Evolutionary conservation across 768 basidiomycete genomes (phyloP).

Genomic region (Amanita rimosa): DNA sequence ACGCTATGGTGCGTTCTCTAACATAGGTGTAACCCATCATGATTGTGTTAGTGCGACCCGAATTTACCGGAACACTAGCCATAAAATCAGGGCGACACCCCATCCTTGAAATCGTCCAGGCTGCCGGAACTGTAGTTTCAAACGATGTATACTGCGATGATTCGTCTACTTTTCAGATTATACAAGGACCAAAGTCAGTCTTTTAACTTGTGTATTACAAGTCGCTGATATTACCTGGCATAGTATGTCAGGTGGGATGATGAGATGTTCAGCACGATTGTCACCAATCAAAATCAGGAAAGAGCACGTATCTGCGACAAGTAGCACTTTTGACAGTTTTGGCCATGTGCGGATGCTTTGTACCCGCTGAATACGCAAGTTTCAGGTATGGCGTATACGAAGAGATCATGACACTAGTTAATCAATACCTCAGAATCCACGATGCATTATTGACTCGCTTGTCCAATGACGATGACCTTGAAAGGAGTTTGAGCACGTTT

Average conservation of each 20-base stretch:
- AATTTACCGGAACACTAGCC: constrained; percentile 83
- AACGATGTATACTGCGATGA: constrained; percentile 89
- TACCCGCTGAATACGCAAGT: constrained; percentile 90
- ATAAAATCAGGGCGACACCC: constrained; percentile 88
- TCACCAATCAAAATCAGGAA: constrained; percentile 33
- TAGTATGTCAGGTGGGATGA: constrained; percentile 32
- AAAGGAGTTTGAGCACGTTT: constrained; percentile 87
- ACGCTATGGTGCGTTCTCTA: constrained; percentile 27
- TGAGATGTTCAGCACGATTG: neutral
- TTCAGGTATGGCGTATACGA: constrained; percentile 41
- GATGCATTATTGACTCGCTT: constrained; percentile 78
- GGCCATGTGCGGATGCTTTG: constrained; percentile 86
- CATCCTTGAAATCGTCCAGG: constrained; percentile 64
- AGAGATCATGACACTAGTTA: neutral
- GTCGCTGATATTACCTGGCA: neutral
- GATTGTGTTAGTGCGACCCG: constrained; percentile 59
- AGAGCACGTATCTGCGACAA: constrained; percentile 89
- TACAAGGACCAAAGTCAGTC: constrained; percentile 82
- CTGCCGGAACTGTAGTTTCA: constrained; percentile 60
- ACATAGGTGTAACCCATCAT: neutral
- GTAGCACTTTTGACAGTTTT: constrained; percentile 74
- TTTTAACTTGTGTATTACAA: neutral
- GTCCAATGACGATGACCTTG: constrained; percentile 90
- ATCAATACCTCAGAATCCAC: constrained; percentile 42
- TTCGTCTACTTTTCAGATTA: constrained; percentile 78